phyloP scores from a whole-genome alignment of 2,329 filamentous ascomycete species.

The Pseudofabraea citricarpa region DNA sequence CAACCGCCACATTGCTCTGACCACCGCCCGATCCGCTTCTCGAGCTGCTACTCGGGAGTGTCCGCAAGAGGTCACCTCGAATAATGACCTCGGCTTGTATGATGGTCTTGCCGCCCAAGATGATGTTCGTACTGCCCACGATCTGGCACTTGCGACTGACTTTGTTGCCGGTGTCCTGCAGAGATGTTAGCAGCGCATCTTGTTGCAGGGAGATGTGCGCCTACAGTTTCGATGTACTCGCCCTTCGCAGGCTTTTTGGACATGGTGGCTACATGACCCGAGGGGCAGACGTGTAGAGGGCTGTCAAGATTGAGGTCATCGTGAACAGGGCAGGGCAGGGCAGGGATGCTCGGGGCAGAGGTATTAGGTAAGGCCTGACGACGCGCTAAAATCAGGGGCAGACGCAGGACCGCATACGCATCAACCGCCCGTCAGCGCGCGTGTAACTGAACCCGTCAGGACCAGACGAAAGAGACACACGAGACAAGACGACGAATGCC shows the following conservation, averaged over 20 bases:
- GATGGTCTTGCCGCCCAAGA: conserved; percentile 91
- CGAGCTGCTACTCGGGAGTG: conserved; percentile 39
- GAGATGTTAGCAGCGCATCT: conserved; percentile 5
- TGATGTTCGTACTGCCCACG: conserved; percentile 95
- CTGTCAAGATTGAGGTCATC: too few species aligned
- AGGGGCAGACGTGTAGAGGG: too few species aligned
- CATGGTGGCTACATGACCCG: conserved; percentile 42
- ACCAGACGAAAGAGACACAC: too few species aligned
- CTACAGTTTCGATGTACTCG: conserved; percentile 95
- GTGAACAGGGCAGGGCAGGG: too few species aligned
- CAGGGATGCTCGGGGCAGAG: too few species aligned
- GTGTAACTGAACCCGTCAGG: too few species aligned
- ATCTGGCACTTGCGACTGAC: conserved; percentile 89
- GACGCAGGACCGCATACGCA: too few species aligned
- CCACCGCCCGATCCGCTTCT: conserved; percentile 12
- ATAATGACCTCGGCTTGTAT: conserved; percentile 95
- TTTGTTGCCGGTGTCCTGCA: conserved; percentile 94
- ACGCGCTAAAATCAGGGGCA: too few species aligned
- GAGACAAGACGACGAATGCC: not conserved
- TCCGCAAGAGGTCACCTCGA: conserved; percentile 76
- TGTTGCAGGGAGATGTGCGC: conserved; percentile 16
- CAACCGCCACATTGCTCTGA: conserved; percentile 54
- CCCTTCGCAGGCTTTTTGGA: conserved; percentile 74
- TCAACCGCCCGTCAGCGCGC: too few species aligned
- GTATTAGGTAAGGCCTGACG: too few species aligned